A percentile compares a stretch with the other conserved stretches of the same genome.
Evolutionary conservation across 2,329 filamentous ascomycete genomes (phyloP).

Genomic region (Aschersonia sp.): DNA sequence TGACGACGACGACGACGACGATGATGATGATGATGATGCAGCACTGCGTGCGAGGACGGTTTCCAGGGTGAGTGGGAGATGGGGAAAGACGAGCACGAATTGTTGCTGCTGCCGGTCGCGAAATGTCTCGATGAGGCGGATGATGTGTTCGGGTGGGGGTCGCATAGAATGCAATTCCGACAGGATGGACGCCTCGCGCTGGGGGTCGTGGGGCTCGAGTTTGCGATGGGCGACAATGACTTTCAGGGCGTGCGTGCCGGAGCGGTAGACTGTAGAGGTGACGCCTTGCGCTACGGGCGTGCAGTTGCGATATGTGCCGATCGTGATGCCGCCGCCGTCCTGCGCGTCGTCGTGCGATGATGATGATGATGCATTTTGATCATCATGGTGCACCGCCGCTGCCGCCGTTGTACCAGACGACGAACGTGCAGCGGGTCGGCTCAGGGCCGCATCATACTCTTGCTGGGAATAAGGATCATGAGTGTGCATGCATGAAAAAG

Average conservation of each 20-base stretch:
- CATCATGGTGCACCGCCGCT: too few relatives aligned
- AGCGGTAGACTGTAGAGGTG: conserved; percentile 73
- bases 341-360: neutral
- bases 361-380: neutral
- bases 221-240: conserved; percentile 63
- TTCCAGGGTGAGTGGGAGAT: conserved; percentile 56
- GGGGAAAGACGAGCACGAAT: conserved; percentile 75
- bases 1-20: too few relatives aligned
- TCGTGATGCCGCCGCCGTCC: conserved; percentile 21
- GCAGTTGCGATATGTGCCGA: conserved; percentile 40
- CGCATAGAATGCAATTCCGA: conserved; percentile 30
- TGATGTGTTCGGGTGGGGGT: conserved; percentile 20
- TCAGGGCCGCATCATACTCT: conserved; percentile 33
- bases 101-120: conserved; percentile 52
- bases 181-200: conserved; percentile 66
- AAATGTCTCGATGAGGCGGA: conserved; percentile 62
- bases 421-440: conserved; percentile 1
- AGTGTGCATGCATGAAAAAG: too few relatives aligned
- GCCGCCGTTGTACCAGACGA: too few relatives aligned
- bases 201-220: conserved; percentile 68
- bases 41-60: conserved; percentile 6
- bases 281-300: conserved; percentile 48
- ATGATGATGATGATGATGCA: too few relatives aligned
- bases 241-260: conserved; percentile 56
- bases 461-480: conserved; percentile 28